phyloP scores from a whole-genome alignment of 2,329 filamentous ascomycete species.

The Calonectria pauciramosa region DNA sequence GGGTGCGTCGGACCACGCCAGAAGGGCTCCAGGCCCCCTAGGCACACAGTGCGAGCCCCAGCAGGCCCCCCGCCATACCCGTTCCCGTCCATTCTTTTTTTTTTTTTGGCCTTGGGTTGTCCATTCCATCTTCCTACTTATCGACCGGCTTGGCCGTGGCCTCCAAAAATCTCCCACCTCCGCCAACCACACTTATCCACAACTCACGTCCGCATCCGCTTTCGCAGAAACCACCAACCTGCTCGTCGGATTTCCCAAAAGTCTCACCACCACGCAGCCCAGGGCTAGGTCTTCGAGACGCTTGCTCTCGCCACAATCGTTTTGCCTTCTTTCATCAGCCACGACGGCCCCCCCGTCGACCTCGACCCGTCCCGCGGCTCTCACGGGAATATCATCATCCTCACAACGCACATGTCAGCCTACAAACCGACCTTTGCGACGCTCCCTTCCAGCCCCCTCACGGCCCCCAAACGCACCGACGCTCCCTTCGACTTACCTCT shows the following conservation, averaged over 20 bases:
- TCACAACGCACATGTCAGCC: slow-evolving; percentile 45
- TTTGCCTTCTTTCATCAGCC: background rate
- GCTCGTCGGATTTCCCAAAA: slow-evolving; percentile 1
- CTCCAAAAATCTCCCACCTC: slow-evolving; percentile 47
- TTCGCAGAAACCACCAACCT: slow-evolving; percentile 27
- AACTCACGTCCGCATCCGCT: slow-evolving; percentile 38
- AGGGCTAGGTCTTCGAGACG: slow-evolving; percentile 24
- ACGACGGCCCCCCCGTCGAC: slow-evolving; percentile 17
- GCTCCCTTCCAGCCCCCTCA: slow-evolving; percentile 32
- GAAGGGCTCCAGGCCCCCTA: slow-evolving; percentile 34
- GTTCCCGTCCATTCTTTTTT: slow-evolving; percentile 43
- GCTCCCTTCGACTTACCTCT: slow-evolving; percentile 29
- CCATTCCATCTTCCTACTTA: slow-evolving; percentile 41
- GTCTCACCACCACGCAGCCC: slow-evolving; percentile 34
- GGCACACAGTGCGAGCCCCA: slow-evolving; percentile 40
- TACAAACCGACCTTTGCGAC: slow-evolving; percentile 40
- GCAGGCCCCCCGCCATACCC: slow-evolving; percentile 39
- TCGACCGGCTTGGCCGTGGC: slow-evolving; percentile 39
- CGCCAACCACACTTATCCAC: slow-evolving; percentile 34
- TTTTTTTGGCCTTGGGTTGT: slow-evolving; percentile 35
- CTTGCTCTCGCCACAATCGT: slow-evolving; percentile 6
- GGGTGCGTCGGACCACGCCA: slow-evolving; percentile 26
- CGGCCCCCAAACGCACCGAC: slow-evolving; percentile 27
- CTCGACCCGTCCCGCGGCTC: slow-evolving; percentile 24
- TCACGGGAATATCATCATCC: slow-evolving; percentile 24